Conservation (phyloP, 2,329 filamentous ascomycete genomes). For the Cladosporium halotolerans region DNA sequence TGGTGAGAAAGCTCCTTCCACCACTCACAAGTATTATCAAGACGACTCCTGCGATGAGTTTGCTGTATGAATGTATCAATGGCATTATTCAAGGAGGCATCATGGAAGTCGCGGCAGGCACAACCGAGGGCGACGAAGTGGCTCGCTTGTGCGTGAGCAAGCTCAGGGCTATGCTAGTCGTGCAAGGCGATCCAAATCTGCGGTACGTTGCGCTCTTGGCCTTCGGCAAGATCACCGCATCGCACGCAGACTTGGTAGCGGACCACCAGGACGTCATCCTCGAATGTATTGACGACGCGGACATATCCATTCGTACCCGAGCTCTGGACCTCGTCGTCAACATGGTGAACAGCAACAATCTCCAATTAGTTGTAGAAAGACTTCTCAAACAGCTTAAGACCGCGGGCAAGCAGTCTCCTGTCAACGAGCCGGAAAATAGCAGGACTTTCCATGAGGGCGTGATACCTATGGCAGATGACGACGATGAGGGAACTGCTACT, state of each 20-base stretch:
- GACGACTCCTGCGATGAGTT: constrained; percentile 94
- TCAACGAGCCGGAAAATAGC: constrained; percentile 42
- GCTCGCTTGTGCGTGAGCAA: constrained; percentile 88
- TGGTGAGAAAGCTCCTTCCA: constrained; percentile 85
- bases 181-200: constrained; percentile 89
- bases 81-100: constrained; percentile 97
- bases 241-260: constrained; percentile 81
- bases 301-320: constrained; percentile 91
- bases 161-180: constrained; percentile 85
- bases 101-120: constrained; percentile 71
- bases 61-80: constrained; percentile 96
- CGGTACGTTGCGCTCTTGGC: constrained; percentile 96
- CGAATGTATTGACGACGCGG: constrained; percentile 89
- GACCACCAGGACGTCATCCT: constrained; percentile 95
- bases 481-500: constrained; percentile 53
- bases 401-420: constrained; percentile 50
- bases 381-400: constrained; percentile 77
- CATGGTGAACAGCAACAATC: constrained; percentile 85
- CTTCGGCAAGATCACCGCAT: constrained; percentile 88
- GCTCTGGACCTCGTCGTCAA: constrained; percentile 86
- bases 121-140: constrained; percentile 80
- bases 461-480: constrained; percentile 48
- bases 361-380: constrained; percentile 76
- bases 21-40: constrained; percentile 89
- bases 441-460: constrained; percentile 38